phyloP scores from a whole-genome alignment of 1,284 basidiomycete genomes.

The Cryptococcus floricola region DNA sequence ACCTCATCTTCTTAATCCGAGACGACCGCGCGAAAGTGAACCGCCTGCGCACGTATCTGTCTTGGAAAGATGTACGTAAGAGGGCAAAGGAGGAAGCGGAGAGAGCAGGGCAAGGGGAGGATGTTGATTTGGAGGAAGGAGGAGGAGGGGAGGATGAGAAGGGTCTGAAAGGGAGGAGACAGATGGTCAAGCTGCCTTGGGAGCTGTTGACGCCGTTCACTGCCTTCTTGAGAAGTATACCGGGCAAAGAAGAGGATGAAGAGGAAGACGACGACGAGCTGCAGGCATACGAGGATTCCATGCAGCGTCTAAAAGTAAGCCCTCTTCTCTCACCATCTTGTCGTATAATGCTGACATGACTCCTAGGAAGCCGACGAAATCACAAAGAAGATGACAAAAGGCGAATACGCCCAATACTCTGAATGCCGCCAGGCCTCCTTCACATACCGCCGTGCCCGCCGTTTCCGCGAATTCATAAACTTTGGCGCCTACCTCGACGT shows the following conservation, averaged over 20 bases:
- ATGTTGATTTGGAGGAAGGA: constrained; percentile 66
- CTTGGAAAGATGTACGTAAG: constrained; percentile 96
- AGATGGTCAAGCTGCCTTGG: constrained; percentile 94
- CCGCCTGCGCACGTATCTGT: constrained; percentile 86
- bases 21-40: constrained; percentile 94
- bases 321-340: not conserved
- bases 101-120: constrained; percentile 48
- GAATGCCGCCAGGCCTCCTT: constrained; percentile 96
- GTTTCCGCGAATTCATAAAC: constrained; percentile 93
- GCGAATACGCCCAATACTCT: constrained; percentile 96
- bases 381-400: constrained; percentile 90
- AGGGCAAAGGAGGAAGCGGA: constrained; percentile 77
- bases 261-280: constrained; percentile 95
- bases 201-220: constrained; percentile 88
- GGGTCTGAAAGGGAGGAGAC: constrained; percentile 79
- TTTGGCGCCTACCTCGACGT: constrained; percentile 84
- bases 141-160: constrained; percentile 58
- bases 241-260: constrained; percentile 58
- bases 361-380: constrained; percentile 88
- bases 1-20: constrained; percentile 93
- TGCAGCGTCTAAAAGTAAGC: constrained; percentile 72
- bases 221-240: constrained; percentile 62
- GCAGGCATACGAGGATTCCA: constrained; percentile 91
- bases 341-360: not conserved
- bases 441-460: constrained; percentile 86